Base-by-base conservation (phyloP, 345 rosid species). In the Physaria fendleri region DNA sequence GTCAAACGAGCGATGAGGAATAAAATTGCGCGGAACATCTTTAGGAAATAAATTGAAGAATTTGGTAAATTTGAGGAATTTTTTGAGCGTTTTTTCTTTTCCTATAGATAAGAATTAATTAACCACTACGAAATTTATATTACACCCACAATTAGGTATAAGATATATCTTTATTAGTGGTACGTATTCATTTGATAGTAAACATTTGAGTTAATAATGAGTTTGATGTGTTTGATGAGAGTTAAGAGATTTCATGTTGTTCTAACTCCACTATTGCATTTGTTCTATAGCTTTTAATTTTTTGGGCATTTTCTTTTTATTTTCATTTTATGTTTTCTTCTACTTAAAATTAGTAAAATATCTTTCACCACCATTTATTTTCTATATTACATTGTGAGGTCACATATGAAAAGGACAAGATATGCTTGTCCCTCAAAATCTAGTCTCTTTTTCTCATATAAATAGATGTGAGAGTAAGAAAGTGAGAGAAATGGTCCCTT, bases 251-350 rank as follows among this genome's bases (percentile, higher is more conserved):
- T 70, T 70, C 74, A 62, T 62, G 68, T 69, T 62, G 63, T 63
- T 69, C 32, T 70, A 62, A 62, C 74, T 70, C 64, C 64, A 70
- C 64, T n/a, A n/a, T 70, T 70, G 69, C 69, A 70, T 56, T 69
- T 69, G 63, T 59, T 61, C 50, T 48, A 30, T 55, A 55, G 59
- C 74, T 70, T 62, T 47, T 62, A 46, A 47, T n/a, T n/a, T 56
- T 57, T 55, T 69, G 58, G 32, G 63, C 13, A n/a, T n/a, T n/a
- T 54, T 62, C 51, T 48, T 39, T 28, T 62, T 51, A 55, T 62
- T 69, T 58, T 55, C 17, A 39, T 62, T 55, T 62, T 62, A 51
- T 69, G 74, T 62, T 47, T 56, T 62, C 46, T 53, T 69, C 74
- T 56, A 40, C 59, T 62, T 51, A 1, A 30, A 38, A n/a, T n/a